Evolutionary conservation across 345 rosid genomes (phyloP).

Genomic region (Salix koriyanagi): DNA sequence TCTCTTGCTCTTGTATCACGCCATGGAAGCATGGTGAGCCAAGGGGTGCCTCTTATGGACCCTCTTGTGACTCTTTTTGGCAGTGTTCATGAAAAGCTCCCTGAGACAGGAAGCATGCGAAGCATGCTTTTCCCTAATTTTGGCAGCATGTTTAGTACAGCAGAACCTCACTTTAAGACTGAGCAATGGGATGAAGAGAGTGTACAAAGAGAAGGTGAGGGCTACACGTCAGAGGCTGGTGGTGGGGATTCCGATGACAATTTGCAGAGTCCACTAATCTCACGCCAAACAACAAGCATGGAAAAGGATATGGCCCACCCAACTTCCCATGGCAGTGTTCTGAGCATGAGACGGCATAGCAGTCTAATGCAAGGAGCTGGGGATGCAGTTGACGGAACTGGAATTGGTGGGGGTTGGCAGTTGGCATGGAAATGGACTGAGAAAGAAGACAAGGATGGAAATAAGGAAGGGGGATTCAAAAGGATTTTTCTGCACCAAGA

Average conservation of each 20-base stretch:
- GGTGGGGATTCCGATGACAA: conserved; percentile 78
- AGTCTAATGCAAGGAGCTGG: conserved; percentile 62
- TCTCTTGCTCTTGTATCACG: conserved; percentile 63
- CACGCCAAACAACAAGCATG: conserved; percentile 78
- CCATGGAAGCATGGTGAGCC: conserved; percentile 75
- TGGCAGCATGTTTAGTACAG: conserved; percentile 90
- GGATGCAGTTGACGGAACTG: conserved; percentile 58
- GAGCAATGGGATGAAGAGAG: conserved; percentile 94
- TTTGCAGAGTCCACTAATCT: conserved; percentile 78
- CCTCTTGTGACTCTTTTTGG: conserved; percentile 88
- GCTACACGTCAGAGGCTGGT: conserved; percentile 47
- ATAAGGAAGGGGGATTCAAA: conserved; percentile 74
- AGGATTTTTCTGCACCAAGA: conserved; percentile 83
- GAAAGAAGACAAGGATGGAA: conserved; percentile 63
- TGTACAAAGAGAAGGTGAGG: conserved; percentile 60
- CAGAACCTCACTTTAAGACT: conserved; percentile 48
- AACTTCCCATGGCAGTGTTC: conserved; percentile 52
- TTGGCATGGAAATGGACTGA: conserved; percentile 84
- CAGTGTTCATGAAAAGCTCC: conserved; percentile 85
- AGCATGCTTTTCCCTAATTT: conserved; percentile 77
- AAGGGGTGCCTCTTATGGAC: conserved; percentile 69
- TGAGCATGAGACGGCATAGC: conserved; percentile 64
- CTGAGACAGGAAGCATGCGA: conserved; percentile 67
- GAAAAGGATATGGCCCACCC: conserved; percentile 71
- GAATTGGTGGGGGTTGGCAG: conserved; percentile 99